Evolutionary conservation across 2,329 filamentous ascomycete species (phyloP).

Genomic region (Trichocomaceae sp.): DNA sequence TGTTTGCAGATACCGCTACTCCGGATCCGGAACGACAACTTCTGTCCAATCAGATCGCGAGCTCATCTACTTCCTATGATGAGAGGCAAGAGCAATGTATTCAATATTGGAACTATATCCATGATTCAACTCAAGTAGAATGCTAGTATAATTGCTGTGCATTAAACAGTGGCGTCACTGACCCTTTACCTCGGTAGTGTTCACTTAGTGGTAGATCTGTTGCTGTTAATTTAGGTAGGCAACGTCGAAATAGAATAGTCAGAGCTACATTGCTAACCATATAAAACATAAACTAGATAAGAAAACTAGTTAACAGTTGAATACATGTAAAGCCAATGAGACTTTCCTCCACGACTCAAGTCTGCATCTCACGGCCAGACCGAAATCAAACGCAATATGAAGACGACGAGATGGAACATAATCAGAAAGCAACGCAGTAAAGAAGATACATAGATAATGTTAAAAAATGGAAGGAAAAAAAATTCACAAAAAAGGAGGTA

Average conservation of each 20-base stretch:
- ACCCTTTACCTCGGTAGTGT: too few species aligned
- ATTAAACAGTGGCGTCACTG: too few species aligned
- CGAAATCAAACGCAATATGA: background rate
- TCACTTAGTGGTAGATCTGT: too few species aligned
- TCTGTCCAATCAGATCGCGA: background rate
- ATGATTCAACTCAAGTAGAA: too few species aligned
- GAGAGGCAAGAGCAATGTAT: too few species aligned
- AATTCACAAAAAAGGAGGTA: slow-evolving; percentile 9
- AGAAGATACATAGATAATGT: background rate
- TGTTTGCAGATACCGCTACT: background rate
- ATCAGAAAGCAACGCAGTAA: background rate
- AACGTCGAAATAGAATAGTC: background rate
- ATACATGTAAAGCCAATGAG: slow-evolving; percentile 2
- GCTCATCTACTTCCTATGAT: background rate
- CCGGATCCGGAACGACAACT: background rate
- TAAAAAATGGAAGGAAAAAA: background rate
- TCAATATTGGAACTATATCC: too few species aligned
- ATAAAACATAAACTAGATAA: slow-evolving; percentile 1
- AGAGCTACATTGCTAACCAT: background rate
- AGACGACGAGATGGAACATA: background rate
- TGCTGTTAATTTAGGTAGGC: too few species aligned
- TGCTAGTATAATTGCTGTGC: too few species aligned
- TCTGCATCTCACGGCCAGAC: background rate
- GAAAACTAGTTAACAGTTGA: background rate
- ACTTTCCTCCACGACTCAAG: background rate